Conservation (phyloP, 1,139 yeast genomes). For the Geotrichum cucujoidarum region DNA sequence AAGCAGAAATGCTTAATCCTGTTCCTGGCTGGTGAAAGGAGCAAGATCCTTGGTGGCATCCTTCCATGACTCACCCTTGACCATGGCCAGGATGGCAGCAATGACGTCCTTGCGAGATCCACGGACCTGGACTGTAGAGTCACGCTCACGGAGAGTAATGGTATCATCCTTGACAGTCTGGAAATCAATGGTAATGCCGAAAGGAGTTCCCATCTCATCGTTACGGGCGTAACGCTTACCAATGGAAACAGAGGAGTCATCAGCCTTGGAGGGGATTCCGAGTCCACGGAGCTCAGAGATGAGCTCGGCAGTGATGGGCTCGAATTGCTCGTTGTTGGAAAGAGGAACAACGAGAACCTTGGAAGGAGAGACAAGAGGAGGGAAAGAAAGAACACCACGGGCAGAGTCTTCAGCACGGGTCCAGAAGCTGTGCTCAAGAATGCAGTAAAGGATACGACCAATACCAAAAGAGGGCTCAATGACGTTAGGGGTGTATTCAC, state of each 20-base stretch:
- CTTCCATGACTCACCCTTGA: conserved; percentile 72
- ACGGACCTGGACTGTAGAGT: conserved; percentile 94
- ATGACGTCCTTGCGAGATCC: conserved; percentile 77
- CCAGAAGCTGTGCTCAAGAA: conserved; percentile 96
- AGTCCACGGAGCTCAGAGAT: conserved; percentile 66
- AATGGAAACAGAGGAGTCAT: conserved; percentile 95
- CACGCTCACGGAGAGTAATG: conserved; percentile 96
- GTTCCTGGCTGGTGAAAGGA: conserved; percentile 43
- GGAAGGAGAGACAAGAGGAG: conserved; percentile 95
- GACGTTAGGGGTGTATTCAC: conserved; percentile 95
- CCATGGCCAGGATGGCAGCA: conserved; percentile 70
- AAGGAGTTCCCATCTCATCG: conserved; percentile 98
- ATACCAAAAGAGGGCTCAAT: conserved; percentile 99
- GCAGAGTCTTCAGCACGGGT: conserved; percentile 86
- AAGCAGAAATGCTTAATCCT: conserved; percentile 4
- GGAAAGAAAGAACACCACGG: conserved; percentile 88
- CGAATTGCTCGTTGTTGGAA: conserved; percentile 75
- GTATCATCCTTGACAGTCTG: conserved; percentile 87
- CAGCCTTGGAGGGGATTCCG: conserved; percentile 92
- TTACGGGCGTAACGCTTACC: conserved; percentile 99
- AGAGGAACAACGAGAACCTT: conserved; percentile 94
- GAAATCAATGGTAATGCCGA: conserved; percentile 96
- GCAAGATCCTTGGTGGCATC: conserved; percentile 61
- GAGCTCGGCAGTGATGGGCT: conserved; percentile 61
- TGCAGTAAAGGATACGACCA: conserved; percentile 90